Percentiles rank a stretch among this genome's conserved stretches.
These are phyloP conservation scores for Chlamydomonas sphaeroides DNA, from an alignment of 139 green algal species.

Conservation along the genomic window DNA sequence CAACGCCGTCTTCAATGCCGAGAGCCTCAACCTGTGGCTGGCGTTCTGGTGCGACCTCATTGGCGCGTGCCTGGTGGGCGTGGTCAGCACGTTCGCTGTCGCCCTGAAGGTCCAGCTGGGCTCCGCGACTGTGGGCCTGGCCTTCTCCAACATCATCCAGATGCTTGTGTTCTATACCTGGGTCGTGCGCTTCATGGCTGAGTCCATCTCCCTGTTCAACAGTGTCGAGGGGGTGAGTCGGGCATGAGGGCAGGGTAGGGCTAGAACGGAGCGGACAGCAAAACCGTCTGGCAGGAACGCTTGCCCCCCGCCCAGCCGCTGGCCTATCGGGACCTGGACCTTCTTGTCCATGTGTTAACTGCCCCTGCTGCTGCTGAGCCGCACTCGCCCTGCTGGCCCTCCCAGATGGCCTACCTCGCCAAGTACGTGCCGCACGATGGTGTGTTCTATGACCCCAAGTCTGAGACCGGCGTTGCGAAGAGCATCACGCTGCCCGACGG, in stretches of 20 bases:
- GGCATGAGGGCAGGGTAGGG: no score
- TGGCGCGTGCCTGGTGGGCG: slow-evolving; percentile 60
- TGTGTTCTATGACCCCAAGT: slow-evolving; percentile 17
- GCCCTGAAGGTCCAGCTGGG: slow-evolving; percentile 39
- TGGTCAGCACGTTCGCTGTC: slow-evolving; percentile 58
- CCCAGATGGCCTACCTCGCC: slow-evolving; percentile 52
- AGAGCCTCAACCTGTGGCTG: slow-evolving; percentile 67
- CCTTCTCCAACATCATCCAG: slow-evolving; percentile 69
- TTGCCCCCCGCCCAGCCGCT: no score
- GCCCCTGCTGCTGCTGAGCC: no score
- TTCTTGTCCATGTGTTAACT: no score
- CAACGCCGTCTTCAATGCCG: slow-evolving; percentile 60
- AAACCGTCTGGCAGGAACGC: no score
- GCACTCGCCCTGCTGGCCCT: no score
- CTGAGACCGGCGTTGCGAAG: not conserved
- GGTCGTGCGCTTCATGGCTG: slow-evolving; percentile 54
- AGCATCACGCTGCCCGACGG: not conserved
- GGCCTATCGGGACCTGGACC: no score
- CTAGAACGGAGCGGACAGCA: no score
- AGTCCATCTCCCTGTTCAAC: slow-evolving; percentile 49
- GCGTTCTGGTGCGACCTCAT: slow-evolving; percentile 69
- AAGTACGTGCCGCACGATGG: slow-evolving; percentile 45
- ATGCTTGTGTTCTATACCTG: slow-evolving; percentile 62
- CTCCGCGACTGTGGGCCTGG: slow-evolving; percentile 59
- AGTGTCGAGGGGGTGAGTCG: slow-evolving; percentile 50